phyloP scores from a whole-genome alignment of 2,329 filamentous ascomycete genomes.

The Shiraia sp. region DNA sequence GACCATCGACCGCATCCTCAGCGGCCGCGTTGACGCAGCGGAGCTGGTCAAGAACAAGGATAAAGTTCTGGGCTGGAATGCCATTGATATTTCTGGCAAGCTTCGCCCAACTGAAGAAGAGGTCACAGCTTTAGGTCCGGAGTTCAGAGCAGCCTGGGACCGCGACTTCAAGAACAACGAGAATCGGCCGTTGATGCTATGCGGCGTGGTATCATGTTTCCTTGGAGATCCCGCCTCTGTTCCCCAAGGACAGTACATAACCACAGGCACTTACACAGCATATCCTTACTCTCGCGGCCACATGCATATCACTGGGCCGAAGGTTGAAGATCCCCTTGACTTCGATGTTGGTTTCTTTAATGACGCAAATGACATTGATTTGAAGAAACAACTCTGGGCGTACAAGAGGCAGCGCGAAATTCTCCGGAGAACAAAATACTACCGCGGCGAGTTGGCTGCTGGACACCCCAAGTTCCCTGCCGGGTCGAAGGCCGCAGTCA shows the following conservation, averaged over 20 bases:
- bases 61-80: slow-evolving; percentile 61
- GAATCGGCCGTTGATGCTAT: slow-evolving; percentile 56
- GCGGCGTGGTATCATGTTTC: slow-evolving; percentile 42
- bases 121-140: slow-evolving; percentile 56
- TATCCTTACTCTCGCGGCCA: slow-evolving; percentile 66
- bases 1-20: slow-evolving; percentile 59
- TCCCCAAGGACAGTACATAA: slow-evolving; percentile 56
- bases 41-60: slow-evolving; percentile 54
- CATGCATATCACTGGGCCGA: slow-evolving; percentile 60
- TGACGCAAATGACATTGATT: slow-evolving; percentile 59
- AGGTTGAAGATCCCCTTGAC: slow-evolving; percentile 53
- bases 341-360: slow-evolving; percentile 63
- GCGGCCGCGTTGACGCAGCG: slow-evolving; percentile 52
- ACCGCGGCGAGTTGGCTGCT: slow-evolving; percentile 45
- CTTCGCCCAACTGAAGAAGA: slow-evolving; percentile 60
- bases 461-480: slow-evolving; percentile 27
- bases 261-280: slow-evolving; percentile 57
- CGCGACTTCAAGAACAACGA: slow-evolving; percentile 54
- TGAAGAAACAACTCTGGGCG: slow-evolving; percentile 63
- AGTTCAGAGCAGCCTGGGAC: slow-evolving; percentile 60
- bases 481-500: slow-evolving; percentile 18
- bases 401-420: slow-evolving; percentile 67
- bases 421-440: slow-evolving; percentile 57
- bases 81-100: slow-evolving; percentile 60
- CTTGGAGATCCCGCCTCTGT: slow-evolving; percentile 33